phyloP scores from a whole-genome alignment of 768 basidiomycete genomes.

The Chlorophyllum brunneum region DNA sequence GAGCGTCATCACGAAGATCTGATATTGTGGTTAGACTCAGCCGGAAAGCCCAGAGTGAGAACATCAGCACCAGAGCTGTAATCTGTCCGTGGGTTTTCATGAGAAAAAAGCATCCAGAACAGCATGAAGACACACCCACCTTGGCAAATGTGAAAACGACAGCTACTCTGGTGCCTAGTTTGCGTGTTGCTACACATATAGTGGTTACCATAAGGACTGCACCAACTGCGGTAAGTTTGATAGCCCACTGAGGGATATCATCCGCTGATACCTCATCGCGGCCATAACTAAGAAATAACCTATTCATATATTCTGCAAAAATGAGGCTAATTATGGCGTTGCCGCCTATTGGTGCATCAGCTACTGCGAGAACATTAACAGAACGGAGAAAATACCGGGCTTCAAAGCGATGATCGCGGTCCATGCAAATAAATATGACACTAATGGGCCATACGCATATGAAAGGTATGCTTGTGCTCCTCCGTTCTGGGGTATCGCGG shows the following conservation, averaged over 20 bases:
- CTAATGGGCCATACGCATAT: slow-evolving; percentile 82
- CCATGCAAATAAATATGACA: slow-evolving; percentile 94
- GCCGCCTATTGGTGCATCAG: slow-evolving; percentile 39
- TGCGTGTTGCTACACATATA: slow-evolving; percentile 77
- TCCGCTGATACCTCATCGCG: slow-evolving; percentile 68
- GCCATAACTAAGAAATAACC: slow-evolving; percentile 79
- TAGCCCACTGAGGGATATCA: slow-evolving; percentile 85
- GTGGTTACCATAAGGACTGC: slow-evolving; percentile 70
- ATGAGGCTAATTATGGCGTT: slow-evolving; percentile 88
- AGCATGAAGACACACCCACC: slow-evolving; percentile 33
- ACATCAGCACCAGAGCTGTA: slow-evolving; percentile 53
- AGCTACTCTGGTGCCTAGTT: slow-evolving; percentile 74
- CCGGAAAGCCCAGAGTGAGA: background rate
- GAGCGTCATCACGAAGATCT: slow-evolving; percentile 72
- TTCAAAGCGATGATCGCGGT: slow-evolving; percentile 87
- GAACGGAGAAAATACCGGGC: slow-evolving; percentile 49
- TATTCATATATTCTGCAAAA: slow-evolving; percentile 89
- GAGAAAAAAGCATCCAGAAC: slow-evolving; percentile 5
- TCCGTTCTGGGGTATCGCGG: slow-evolving; percentile 76
- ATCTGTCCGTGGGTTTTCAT: slow-evolving; percentile 35
- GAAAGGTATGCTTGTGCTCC: slow-evolving; percentile 80
- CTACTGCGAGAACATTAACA: background rate
- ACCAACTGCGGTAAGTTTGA: slow-evolving; percentile 77
- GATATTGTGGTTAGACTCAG: slow-evolving; percentile 1
- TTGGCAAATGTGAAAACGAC: slow-evolving; percentile 89